Base-by-base conservation (phyloP, 306 rosid species). In the Hippophae rhamnoides region DNA sequence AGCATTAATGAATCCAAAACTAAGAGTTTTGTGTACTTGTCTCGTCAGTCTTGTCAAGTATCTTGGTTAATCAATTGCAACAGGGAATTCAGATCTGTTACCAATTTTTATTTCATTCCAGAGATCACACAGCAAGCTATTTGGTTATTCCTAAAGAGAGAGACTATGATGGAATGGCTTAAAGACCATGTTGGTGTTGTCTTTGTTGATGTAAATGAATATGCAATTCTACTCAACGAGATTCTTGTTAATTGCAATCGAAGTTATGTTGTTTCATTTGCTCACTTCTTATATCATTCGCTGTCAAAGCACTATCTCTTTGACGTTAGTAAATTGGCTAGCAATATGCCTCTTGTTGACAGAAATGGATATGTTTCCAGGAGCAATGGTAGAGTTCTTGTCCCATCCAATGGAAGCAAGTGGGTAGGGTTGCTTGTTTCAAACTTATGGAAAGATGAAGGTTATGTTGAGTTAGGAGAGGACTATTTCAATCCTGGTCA, bases 351-450 rank as follows among this genome's bases (percentile, higher is more conserved):
- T 0, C 80, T 89, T 7, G 72, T 89, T 42, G 84, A 82, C 79
- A 80, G 54, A 26, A 70, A 80, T n/a, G 89, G 93, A 3, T 0
- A 14, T 26, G 69, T 80, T 10, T 25, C 3, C 6, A 43, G n/a
- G 31, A 0, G 27, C 23, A 47, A 77, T 49, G 7, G 3, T 0
- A 76, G 76, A 59, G 77, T 86, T 63, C 75, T 84, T 52, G 76
- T 86, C 23, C 97, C 95, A 5, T 87, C 93, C 48, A 76, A 73
- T 5, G 74, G 57, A 54, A 86, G 97, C 76, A 80, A 78, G 54
- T 89, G 97, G 95, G 78, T 79, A 5, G 68, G 44, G 25, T 69
- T 86, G 77, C 63, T 80, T 48, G 81, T 54, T 56, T 78, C 83
- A 12, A 82, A 86, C 80, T 69, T 79, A 25, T 89, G 97, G 95